These are phyloP conservation scores for Cyberlindnera mycetangii DNA, from an alignment of 805 yeast species.

Conservation along the genomic window DNA sequence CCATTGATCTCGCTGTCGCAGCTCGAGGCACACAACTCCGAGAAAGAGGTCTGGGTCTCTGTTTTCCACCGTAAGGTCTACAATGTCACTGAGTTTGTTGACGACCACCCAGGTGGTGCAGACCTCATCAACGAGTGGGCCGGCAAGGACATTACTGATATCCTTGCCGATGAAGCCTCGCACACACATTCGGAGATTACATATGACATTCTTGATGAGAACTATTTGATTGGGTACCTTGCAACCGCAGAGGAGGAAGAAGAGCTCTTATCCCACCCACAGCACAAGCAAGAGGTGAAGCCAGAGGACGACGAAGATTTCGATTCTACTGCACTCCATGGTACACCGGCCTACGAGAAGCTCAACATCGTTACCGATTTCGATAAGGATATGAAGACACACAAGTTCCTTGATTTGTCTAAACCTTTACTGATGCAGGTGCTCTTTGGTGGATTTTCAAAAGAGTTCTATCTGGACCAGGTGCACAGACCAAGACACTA, in stretches of 20 bases:
- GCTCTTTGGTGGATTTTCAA: conserved; percentile 67
- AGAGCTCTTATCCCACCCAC: conserved; percentile 60
- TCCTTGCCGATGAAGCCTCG: conserved; percentile 66
- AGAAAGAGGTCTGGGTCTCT: conserved; percentile 74
- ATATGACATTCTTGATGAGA: conserved; percentile 81
- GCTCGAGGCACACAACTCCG: conserved; percentile 49
- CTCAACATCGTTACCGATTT: conserved; percentile 79
- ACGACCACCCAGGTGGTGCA: conserved; percentile 75
- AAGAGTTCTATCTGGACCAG: conserved; percentile 91
- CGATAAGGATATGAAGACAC: conserved; percentile 63
- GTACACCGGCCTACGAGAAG: conserved; percentile 70
- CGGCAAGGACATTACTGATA: conserved; percentile 79
- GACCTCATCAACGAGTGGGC: conserved; percentile 77
- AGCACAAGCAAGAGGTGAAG: conserved; percentile 57
- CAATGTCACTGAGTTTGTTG: conserved; percentile 63
- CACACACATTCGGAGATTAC: conserved; percentile 87
- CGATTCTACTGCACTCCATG: conserved; percentile 55
- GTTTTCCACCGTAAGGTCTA: conserved; percentile 77
- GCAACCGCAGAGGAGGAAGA: conserved; percentile 79
- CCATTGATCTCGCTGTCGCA: conserved; percentile 60
- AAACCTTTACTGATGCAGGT: conserved; percentile 83
- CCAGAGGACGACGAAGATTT: conserved; percentile 38
- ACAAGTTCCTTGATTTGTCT: conserved; percentile 82
- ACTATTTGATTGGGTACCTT: conserved; percentile 73
- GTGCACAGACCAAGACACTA: conserved; percentile 98